Conservation (phyloP, 225 moss, liverwort and hornwort genomes). For the Lunularia cruciata region DNA sequence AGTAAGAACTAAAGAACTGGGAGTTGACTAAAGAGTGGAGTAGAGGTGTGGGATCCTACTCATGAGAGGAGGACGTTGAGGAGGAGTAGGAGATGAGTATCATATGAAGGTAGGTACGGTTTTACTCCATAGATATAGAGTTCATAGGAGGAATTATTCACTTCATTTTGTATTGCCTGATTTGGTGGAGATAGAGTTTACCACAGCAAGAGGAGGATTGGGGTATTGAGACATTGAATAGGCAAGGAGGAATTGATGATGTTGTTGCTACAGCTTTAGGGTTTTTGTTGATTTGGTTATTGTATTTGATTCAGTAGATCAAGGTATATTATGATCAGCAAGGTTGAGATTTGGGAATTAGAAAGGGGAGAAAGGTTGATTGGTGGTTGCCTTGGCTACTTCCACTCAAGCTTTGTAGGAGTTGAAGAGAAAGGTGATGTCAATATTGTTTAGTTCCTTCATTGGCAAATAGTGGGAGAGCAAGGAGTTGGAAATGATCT, state of each 20-base stretch:
- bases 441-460: neutral
- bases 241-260: neutral
- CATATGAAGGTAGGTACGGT: neutral
- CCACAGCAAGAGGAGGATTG: too few species aligned
- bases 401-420: neutral
- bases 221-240: neutral
- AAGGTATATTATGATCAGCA: neutral
- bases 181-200: too few species aligned
- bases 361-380: neutral
- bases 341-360: neutral
- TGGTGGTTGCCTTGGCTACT: neutral
- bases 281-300: neutral
- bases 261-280: neutral
- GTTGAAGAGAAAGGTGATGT: too few species aligned
- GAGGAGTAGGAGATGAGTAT: neutral
- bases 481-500: neutral
- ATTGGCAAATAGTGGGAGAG: neutral
- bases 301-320: neutral
- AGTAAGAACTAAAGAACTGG: conserved; percentile 89
- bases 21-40: conserved; percentile 49
- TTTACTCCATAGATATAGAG: conserved; percentile 1
- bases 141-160: neutral
- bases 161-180: too few species aligned
- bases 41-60: neutral
- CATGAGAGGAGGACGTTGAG: neutral